phyloP scores from a whole-genome alignment of 1,139 yeast genomes.

The Sugiyamaella xylanicola region DNA sequence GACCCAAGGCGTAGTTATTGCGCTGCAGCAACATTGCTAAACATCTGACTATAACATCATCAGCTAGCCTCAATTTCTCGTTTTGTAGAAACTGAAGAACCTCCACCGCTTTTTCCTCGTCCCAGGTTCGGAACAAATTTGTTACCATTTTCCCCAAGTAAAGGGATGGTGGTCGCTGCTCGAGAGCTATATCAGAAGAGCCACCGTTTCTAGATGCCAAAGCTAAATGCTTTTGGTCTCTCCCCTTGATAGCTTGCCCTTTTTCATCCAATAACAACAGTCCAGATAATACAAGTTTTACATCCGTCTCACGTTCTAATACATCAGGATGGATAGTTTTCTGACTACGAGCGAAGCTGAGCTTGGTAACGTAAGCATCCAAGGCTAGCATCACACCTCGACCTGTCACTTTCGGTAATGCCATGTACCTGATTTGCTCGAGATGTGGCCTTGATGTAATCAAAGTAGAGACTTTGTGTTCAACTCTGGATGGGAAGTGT shows the following conservation, averaged over 20 bases:
- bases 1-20: conserved; percentile 21
- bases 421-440: conserved; percentile 28
- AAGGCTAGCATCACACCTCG: conserved; percentile 20
- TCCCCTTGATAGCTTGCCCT: background rate
- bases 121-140: conserved; percentile 23
- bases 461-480: conserved; percentile 18
- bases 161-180: background rate
- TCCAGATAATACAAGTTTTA: conserved; percentile 23
- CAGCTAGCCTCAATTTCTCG: conserved; percentile 19
- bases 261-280: conserved; percentile 24
- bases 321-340: conserved; percentile 9
- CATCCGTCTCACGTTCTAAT: conserved; percentile 24
- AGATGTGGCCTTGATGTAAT: conserved; percentile 24
- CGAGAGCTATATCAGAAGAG: no score
- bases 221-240: background rate
- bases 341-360: conserved; percentile 3
- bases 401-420: conserved; percentile 23
- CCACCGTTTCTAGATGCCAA: background rate
- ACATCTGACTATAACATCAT: conserved; percentile 17
- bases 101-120: conserved; percentile 20
- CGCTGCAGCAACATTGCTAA: conserved; percentile 20
- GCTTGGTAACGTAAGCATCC: conserved; percentile 14
- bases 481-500: conserved; percentile 18
- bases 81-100: conserved; percentile 17
- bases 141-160: conserved; percentile 20